Conservation (phyloP, 2,329 filamentous ascomycete genomes). For the Rhinocladiella mackenziei region DNA sequence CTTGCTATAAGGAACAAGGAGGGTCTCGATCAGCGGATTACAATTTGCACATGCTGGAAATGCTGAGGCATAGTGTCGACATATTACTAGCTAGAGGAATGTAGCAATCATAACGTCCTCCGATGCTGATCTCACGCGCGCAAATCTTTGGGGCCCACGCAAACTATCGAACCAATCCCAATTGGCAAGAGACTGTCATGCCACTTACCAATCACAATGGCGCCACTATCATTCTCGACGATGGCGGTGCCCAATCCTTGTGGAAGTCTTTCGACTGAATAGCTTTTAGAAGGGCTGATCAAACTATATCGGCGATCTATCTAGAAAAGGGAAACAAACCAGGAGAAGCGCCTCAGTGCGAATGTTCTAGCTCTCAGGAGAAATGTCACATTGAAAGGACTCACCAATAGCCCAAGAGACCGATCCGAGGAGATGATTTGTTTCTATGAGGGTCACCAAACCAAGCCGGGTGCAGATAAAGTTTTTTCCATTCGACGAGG, state of each 20-base stretch:
- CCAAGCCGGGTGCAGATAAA: slow-evolving; percentile 40
- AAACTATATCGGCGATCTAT: slow-evolving; percentile 23
- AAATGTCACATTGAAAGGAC: slow-evolving; percentile 54
- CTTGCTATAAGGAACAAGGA: slow-evolving; percentile 46
- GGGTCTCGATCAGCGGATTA: slow-evolving; percentile 45
- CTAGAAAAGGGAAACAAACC: slow-evolving; percentile 27
- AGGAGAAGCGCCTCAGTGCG: slow-evolving; percentile 52
- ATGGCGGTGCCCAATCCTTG: slow-evolving; percentile 43
- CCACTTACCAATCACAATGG: slow-evolving; percentile 43
- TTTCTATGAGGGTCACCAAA: slow-evolving; percentile 36
- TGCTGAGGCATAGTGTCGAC: slow-evolving; percentile 43
- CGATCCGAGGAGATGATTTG: slow-evolving; percentile 41
- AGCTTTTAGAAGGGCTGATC: slow-evolving; percentile 45
- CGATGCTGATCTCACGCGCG: slow-evolving; percentile 45
- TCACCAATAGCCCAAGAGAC: slow-evolving; percentile 60
- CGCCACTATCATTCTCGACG: slow-evolving; percentile 42
- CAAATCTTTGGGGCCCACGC: slow-evolving; percentile 43
- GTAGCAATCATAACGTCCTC: slow-evolving; percentile 52
- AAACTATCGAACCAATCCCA: slow-evolving; percentile 48
- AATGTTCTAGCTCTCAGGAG: slow-evolving; percentile 54
- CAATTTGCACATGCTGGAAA: slow-evolving; percentile 47
- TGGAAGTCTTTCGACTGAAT: slow-evolving; percentile 46
- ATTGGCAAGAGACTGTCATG: slow-evolving; percentile 48
- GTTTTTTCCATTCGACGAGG: slow-evolving; percentile 39
- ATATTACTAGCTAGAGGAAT: slow-evolving; percentile 12